Percentiles rank a stretch among this genome's conserved stretches.
Conservation (phyloP, 257 asterid genomes). For the Asclepias syriaca region DNA sequence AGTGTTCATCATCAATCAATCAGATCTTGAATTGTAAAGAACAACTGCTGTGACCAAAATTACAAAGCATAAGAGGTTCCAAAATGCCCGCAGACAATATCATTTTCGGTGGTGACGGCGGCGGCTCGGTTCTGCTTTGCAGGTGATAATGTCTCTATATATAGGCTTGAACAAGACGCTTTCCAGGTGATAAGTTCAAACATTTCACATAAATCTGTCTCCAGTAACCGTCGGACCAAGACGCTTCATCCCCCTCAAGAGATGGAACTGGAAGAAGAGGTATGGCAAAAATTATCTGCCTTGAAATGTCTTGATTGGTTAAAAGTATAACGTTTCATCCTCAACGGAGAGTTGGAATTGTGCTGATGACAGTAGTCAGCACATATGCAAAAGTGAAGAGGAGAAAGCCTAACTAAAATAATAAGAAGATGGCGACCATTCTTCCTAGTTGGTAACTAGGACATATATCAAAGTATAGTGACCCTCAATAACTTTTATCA, state of each 20-base stretch:
- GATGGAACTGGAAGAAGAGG: background rate
- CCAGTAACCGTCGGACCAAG: slow-evolving; percentile 20
- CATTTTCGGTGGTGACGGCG: background rate
- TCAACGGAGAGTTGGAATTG: no score
- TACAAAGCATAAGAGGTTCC: background rate
- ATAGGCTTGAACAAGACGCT: background rate
- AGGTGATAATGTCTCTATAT: background rate
- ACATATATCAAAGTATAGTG: no score
- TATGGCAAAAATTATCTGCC: background rate
- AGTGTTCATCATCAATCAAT: slow-evolving; percentile 3
- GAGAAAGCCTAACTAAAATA: background rate
- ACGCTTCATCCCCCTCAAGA: slow-evolving; percentile 24
- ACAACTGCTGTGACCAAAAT: background rate
- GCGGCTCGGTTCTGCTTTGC: background rate
- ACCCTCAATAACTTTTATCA: no score
- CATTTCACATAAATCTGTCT: background rate
- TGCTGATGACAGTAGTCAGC: no score
- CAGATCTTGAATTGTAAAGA: background rate
- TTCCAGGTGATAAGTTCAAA: no score
- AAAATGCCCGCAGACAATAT: background rate
- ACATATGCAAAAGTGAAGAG: no score
- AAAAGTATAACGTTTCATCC: no score
- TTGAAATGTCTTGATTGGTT: background rate
- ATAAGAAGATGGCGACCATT: no score
- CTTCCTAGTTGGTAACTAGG: no score